Evolutionary conservation across 2,329 filamentous ascomycete genomes (phyloP), one percentile per base, ranked within the genome.

Genomic region (Zymoseptoria passerinii): DNA sequence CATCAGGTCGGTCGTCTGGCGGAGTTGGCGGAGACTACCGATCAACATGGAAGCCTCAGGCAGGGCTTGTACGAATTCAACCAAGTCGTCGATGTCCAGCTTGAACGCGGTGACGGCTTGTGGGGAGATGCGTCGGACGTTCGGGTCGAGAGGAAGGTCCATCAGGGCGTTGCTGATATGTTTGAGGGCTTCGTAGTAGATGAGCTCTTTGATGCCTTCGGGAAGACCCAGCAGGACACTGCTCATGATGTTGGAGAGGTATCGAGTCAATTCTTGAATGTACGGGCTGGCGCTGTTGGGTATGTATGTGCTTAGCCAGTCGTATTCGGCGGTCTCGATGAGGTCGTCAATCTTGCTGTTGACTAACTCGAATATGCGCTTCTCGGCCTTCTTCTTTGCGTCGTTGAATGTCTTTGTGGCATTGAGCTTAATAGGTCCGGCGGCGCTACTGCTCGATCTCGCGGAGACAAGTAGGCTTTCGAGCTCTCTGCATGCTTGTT

Each of bases 281-380:
- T 99, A 99, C 65, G 87, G 92, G 72, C 88, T 94, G 1, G 92
- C 89, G 67, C 94, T 88, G 0, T 78, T 78, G 18, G 86, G 83
- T 23, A 83, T 77, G 6, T 80, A 83, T 3, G 81, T 78, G 7
- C 82, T 78, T 73, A 81, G 83, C 87, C 94, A 99, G 72, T 97
- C 90, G 71, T 99, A 99, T 74, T 99, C 94, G 29, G 94, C 92
- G 0, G 92, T 97, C 67, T 96, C 92, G 56, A 99, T 89, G 9
- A 99, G 82, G 71, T 99, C 94, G 70, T 97, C 92, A 67, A 99
- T 97, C 77, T 99, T 99, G 58, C 89, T 95, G 76, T 99, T 97
- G 63, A 99, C 94, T 0, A 99, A 82, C 75, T 99, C 95, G 70
- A 99, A 99, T 58, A 99, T 97, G 35, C 95, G 88, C 75, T 96